A percentile compares a stretch with the other conserved stretches of the same genome.
Conservation (phyloP, 495 filamentous ascomycete species). For the Aspergillus campestris region DNA sequence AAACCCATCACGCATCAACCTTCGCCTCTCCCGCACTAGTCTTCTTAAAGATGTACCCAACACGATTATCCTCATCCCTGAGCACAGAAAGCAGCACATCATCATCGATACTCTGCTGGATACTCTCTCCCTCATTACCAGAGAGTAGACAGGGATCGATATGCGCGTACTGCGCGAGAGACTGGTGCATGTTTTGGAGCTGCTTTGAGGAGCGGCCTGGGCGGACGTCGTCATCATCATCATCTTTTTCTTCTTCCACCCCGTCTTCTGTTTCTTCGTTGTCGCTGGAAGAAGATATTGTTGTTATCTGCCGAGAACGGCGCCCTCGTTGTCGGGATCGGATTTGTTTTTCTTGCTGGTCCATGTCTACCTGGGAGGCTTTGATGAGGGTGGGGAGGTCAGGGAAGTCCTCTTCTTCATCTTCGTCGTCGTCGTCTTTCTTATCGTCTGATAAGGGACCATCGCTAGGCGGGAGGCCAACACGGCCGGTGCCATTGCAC, state of each 20-base stretch:
- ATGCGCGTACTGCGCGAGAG: slow-evolving; percentile 60
- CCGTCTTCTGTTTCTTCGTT: slow-evolving; percentile 4
- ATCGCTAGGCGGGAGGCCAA: slow-evolving; percentile 1
- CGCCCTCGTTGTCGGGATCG: slow-evolving; percentile 10
- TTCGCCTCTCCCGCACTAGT: slow-evolving; percentile 24
- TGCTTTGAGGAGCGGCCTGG: slow-evolving; percentile 11
- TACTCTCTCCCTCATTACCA: slow-evolving; percentile 13
- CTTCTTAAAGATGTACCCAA: slow-evolving; percentile 66
- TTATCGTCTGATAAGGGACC: slow-evolving; percentile 9
- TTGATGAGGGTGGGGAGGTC: slow-evolving; percentile 39
- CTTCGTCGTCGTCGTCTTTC: slow-evolving; percentile 21
- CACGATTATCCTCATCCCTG: slow-evolving; percentile 48
- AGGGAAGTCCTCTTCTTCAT: slow-evolving; percentile 33
- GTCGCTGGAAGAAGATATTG: background rate
- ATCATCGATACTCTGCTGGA: slow-evolving; percentile 46
- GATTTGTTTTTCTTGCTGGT: slow-evolving; percentile 48
- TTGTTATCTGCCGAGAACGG: slow-evolving; percentile 5
- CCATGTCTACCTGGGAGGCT: slow-evolving; percentile 54
- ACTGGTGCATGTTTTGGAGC: slow-evolving; percentile 44
- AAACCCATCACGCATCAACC: background rate
- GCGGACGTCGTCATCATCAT: background rate
- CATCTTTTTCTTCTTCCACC: background rate
- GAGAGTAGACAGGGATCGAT: slow-evolving; percentile 46
- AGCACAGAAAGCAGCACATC: slow-evolving; percentile 52
- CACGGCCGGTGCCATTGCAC: slow-evolving; percentile 51